Base-by-base conservation (phyloP, 495 filamentous ascomycete species). In the Penicillium longicatenatum region DNA sequence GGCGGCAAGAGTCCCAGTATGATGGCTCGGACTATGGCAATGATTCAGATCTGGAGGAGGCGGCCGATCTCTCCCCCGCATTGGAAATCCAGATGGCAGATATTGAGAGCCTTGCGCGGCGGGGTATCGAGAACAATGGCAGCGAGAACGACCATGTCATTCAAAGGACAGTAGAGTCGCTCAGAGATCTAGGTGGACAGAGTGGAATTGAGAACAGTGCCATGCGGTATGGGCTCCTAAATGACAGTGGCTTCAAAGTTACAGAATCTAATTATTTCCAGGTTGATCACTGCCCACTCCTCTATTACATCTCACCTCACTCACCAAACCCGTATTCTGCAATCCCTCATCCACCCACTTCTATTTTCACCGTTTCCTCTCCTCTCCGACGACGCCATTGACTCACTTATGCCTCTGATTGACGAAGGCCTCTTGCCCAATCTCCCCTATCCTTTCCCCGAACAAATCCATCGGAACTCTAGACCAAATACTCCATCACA, bases 281-380 rank as follows among this genome's bases (percentile, higher is more conserved):
- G 92, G 66, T 80, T 97, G 55, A 91, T 92, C 64, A 95, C 92
- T 24, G 90, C 92, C 35, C 90, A 97, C 72, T 85, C 88, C 41
- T 91, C 92, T 17, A 81, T 97, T 33, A 86, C 90, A 51, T 87
- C 89, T 31, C 90, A 96, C 69, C 80, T 96, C 35, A 81, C 82
- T n/a, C 86, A 94, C 74, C 91, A 96, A 79, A 89, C 90, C 30
- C 86, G 89, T 49, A 83, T 86, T 19, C 81, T 97, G 6, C 89
- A 93, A 72, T 89, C 86, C 50, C 86, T 97, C 42, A 83, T 86
- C 42, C 89, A 90, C 66, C 84, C 89, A 12, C 77, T 88, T 55
- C 68, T 81, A 50, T 79, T 83, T 61, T 79, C 76, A 49, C 62
- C 75, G 31, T 79, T 79, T 58, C 66, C 74, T 37, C 69, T 78